Percentiles rank a stretch among this genome's conserved stretches.
Evolutionary conservation across 2,329 filamentous ascomycete genomes (phyloP).

Genomic region (Eurotiales sp.): DNA sequence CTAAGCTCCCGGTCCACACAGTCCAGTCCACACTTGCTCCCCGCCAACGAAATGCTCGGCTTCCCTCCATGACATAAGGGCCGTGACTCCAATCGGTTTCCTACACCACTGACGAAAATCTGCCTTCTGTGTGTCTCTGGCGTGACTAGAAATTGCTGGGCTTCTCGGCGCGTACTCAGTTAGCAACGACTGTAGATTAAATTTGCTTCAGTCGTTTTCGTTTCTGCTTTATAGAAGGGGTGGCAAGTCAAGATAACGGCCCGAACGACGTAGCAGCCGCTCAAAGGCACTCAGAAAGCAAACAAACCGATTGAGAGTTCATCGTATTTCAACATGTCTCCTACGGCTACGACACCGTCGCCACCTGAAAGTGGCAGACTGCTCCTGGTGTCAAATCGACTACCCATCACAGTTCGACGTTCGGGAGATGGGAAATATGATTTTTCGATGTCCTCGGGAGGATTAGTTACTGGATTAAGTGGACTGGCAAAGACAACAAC

Average conservation of each 20-base stretch:
- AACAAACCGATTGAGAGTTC: neutral
- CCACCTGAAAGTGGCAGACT: slow-evolving; percentile 44
- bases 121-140: neutral
- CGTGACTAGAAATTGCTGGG: neutral
- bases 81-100: neutral
- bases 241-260: neutral
- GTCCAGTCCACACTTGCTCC: slow-evolving; percentile 4
- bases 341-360: slow-evolving; percentile 9
- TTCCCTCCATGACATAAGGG: neutral
- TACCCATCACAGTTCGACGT: slow-evolving; percentile 91
- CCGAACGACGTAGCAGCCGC: neutral
- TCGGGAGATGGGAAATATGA: slow-evolving; percentile 81
- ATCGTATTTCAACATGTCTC: slow-evolving; percentile 10
- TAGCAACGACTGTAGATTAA: neutral
- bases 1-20: neutral
- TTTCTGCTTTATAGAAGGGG: neutral
- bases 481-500: slow-evolving; percentile 83
- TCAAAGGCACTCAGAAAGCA: neutral
- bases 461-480: slow-evolving; percentile 83
- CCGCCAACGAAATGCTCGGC: slow-evolving; percentile 12
- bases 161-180: neutral
- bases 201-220: neutral
- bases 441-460: slow-evolving; percentile 91
- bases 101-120: neutral
- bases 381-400: slow-evolving; percentile 82